phyloP scores from a whole-genome alignment of 2,329 filamentous ascomycete genomes.

The Claviceps capensis region DNA sequence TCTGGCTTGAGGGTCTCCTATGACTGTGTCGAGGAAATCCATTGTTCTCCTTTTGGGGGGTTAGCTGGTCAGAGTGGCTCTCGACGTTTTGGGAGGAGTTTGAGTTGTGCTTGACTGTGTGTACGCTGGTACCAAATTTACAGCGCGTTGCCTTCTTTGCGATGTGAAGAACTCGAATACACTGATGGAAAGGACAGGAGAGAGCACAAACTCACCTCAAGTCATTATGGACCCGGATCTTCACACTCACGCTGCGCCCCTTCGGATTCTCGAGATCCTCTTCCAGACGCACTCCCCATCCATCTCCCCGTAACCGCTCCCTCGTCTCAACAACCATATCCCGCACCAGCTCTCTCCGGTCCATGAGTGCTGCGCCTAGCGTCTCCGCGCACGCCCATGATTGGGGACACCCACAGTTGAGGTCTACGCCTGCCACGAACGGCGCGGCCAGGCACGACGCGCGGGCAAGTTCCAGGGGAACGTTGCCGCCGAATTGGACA shows the following conservation, averaged over 20 bases:
- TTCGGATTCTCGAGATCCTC: constrained; percentile 27
- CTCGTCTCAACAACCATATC: constrained; percentile 50
- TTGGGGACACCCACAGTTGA: constrained; percentile 64
- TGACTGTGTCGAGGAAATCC: constrained; percentile 48
- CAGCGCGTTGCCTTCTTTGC: no score
- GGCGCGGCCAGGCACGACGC: constrained; percentile 49
- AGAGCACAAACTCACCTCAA: constrained; percentile 24
- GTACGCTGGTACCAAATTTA: no score
- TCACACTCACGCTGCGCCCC: constrained; percentile 51
- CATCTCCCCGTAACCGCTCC: constrained; percentile 32
- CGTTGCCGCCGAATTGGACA: constrained; percentile 53
- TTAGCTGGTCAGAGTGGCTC: no score
- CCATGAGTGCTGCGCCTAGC: constrained; percentile 57
- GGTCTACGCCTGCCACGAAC: constrained; percentile 49
- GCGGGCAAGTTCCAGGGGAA: constrained; percentile 45
- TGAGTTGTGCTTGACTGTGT: no score
- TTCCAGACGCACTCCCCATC: constrained; percentile 35
- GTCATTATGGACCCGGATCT: constrained; percentile 56
- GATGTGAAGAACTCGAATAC: no score
- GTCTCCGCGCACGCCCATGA: constrained; percentile 57
- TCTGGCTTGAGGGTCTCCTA: constrained; percentile 35
- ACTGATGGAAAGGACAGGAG: no score
- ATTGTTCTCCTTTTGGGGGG: constrained; percentile 29
- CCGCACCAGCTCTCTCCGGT: constrained; percentile 47
- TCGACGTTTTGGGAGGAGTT: no score